Base-by-base conservation (phyloP, 495 filamentous ascomycete species). In the Paragyromitra xinjiangensis region DNA sequence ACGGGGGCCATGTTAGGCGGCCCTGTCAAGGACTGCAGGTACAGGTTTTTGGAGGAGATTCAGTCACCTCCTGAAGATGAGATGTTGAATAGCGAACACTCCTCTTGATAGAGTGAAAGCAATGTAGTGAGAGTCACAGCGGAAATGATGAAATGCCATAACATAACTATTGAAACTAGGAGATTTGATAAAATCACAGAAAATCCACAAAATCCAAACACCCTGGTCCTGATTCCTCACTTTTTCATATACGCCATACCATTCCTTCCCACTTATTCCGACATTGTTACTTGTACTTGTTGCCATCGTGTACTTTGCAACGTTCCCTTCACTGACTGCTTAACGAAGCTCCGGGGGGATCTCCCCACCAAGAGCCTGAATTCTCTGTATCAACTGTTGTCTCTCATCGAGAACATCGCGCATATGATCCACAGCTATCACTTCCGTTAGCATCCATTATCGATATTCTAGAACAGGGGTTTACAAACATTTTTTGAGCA, bases 371-470 rank as follows among this genome's bases (percentile, higher is more conserved):
- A 87, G 85, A 55, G 84, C 86, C 63, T 92, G 89, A 39, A 91
- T 88, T 64, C 87, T 87, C 55, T 86, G 85, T 45, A 93, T 87
- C 42, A 95, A 84, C 61, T 85, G 84, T 70, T 89, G 86, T 51
- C 92, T 87, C 80, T 90, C 87, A 63, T 85, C 85, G 19, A 97
- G 82, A 82, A 92, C 86, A 67, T 90, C 84, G 6, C 86, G 84
- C 82, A 96, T 91, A 81, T 90, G 92, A 24, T 91, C 89, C 2
- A 94, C 88, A 0, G 93, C 94, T 83, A 69, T 51, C 9, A 44
- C 22, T 58, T 42, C 37, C 0, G 40, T 80, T 66, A 81, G 73
- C 26, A 61, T 63, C 19, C 16, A 50, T 24, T 34, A 19, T 3
- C 24, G 42, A 34, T 61, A 42, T 11, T n/a, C 5, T 22, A 37